phyloP scores from a whole-genome alignment of 805 yeast genomes.

The Starmerella riodocensis region DNA sequence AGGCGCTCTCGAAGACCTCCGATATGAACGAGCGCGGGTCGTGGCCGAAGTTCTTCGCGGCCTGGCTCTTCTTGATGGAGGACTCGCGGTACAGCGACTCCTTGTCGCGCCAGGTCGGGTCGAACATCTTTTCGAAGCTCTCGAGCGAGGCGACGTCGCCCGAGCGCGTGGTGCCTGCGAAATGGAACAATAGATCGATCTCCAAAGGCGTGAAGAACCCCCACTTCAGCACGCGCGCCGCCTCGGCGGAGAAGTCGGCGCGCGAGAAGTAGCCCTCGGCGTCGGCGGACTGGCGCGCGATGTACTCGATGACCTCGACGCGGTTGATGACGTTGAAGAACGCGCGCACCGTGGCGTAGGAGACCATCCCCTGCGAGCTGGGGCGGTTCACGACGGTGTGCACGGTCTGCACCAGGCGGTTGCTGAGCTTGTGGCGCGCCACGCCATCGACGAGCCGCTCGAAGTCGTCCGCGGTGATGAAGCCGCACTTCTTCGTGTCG shows the following conservation, averaged over 20 bases:
- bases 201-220: constrained; percentile 34
- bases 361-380: constrained; percentile 25
- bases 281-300: constrained; percentile 26
- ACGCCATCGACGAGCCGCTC: constrained; percentile 29
- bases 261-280: constrained; percentile 30
- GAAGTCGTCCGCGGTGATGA: constrained; percentile 31
- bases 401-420: constrained; percentile 28
- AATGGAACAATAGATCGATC: constrained; percentile 33
- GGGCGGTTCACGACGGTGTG: constrained; percentile 30
- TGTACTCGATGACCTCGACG: constrained; percentile 31
- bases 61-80: constrained; percentile 26
- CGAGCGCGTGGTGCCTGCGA: constrained; percentile 23
- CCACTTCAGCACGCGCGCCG: constrained; percentile 31
- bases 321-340: constrained; percentile 32
- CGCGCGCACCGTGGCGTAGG: constrained; percentile 34
- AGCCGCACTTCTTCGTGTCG: constrained; percentile 30
- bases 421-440: constrained; percentile 32
- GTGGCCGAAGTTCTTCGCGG: constrained; percentile 31
- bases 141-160: constrained; percentile 23
- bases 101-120: constrained; percentile 34
- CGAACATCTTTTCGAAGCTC: constrained; percentile 31
- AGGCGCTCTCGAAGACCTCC: constrained; percentile 65
- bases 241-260: constrained; percentile 29
- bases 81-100: constrained; percentile 25
- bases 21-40: constrained; percentile 36